These are phyloP conservation scores for Scenedesmus sp. DNA, from an alignment of 163 green algal species.

Conservation along the genomic window DNA sequence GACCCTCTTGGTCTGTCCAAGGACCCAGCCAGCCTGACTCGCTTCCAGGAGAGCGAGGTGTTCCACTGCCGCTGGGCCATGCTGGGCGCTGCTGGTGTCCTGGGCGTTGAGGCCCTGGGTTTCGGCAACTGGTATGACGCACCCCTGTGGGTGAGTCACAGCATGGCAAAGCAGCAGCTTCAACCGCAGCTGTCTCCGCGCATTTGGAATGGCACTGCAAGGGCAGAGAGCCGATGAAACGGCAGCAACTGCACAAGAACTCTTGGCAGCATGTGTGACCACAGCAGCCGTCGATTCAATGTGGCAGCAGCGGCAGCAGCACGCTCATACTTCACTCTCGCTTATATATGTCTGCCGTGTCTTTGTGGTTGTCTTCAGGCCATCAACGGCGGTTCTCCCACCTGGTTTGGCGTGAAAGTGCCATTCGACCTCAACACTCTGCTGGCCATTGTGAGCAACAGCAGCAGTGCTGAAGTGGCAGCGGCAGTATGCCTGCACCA, in stretches of 20 bases:
- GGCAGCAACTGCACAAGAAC: not conserved
- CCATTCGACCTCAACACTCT: slow-evolving; percentile 91
- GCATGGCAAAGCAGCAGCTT: not conserved
- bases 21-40: slow-evolving; percentile 74
- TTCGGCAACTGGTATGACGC: slow-evolving; percentile 92
- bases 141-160: slow-evolving; percentile 81
- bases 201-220: not conserved
- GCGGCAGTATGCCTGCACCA: slow-evolving; percentile 13
- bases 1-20: slow-evolving; percentile 81
- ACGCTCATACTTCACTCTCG: not conserved
- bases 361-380: slow-evolving; percentile 60
- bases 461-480: not conserved
- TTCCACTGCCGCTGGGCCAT: slow-evolving; percentile 89
- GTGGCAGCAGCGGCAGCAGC: not conserved
- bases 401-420: slow-evolving; percentile 87
- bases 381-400: slow-evolving; percentile 81
- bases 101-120: slow-evolving; percentile 89
- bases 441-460: slow-evolving; percentile 76
- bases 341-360: not conserved
- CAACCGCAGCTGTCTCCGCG: not conserved
- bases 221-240: not conserved
- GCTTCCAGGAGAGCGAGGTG: slow-evolving; percentile 86
- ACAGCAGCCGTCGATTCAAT: not conserved
- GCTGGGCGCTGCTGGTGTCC: slow-evolving; percentile 83
- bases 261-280: not conserved